Conservation (phyloP, 257 asterid species). For the Nicotiana tabacum region DNA sequence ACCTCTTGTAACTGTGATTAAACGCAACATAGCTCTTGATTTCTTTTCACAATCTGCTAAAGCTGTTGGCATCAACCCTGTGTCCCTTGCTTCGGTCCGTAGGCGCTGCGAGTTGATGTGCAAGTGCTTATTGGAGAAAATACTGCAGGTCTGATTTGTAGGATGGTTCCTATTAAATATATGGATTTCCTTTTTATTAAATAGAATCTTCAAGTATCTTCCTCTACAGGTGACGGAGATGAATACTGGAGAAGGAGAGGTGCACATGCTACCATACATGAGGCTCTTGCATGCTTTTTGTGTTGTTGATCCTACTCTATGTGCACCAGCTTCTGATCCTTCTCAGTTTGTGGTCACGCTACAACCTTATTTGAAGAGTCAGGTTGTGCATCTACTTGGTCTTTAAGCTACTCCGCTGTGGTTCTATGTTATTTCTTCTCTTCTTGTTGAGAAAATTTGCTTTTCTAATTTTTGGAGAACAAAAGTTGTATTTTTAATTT, state of each 20-base stretch:
- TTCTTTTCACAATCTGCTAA: slow-evolving; percentile 94
- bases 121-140: slow-evolving; percentile 91
- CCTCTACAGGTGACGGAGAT: slow-evolving; percentile 71
- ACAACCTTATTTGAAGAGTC: slow-evolving; percentile 92
- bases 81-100: slow-evolving; percentile 88
- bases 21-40: slow-evolving; percentile 80
- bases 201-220: neutral
- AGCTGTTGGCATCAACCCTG: slow-evolving; percentile 93
- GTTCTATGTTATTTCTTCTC: neutral
- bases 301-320: slow-evolving; percentile 79
- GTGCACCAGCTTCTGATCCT: slow-evolving; percentile 96
- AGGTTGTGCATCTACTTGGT: slow-evolving; percentile 39
- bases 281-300: slow-evolving; percentile 90
- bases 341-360: slow-evolving; percentile 88
- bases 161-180: slow-evolving; percentile 16
- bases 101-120: slow-evolving; percentile 96
- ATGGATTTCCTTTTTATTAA: neutral
- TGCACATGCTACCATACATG: slow-evolving; percentile 80
- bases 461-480: neutral
- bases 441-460: slow-evolving; percentile 4
- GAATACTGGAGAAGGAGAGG: slow-evolving; percentile 70
- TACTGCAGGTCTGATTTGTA: slow-evolving; percentile 63
- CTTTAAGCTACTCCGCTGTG: neutral
- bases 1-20: slow-evolving; percentile 73
- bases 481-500: neutral